A percentile compares a stretch with the other conserved stretches of the same genome.
Conservation (phyloP, 2,329 filamentous ascomycete species). For the Capronia americana region DNA sequence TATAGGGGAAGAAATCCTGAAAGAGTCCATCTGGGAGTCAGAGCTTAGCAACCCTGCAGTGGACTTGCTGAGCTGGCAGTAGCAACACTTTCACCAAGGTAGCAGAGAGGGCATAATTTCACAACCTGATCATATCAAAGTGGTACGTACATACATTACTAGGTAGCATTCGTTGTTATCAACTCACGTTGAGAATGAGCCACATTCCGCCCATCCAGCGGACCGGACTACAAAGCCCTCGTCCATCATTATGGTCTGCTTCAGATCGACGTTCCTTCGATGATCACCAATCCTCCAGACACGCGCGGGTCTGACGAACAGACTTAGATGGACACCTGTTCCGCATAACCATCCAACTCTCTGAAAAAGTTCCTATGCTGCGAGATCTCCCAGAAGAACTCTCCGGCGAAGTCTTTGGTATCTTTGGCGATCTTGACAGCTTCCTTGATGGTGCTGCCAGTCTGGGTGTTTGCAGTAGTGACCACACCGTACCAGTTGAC, state of each 20-base stretch:
- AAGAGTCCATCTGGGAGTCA: not conserved
- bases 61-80: not conserved
- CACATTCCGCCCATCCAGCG: not conserved
- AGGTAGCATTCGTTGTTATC: not conserved
- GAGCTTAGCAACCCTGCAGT: not conserved
- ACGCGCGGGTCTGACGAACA: not conserved
- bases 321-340: constrained; percentile 30
- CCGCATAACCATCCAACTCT: constrained; percentile 71
- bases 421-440: constrained; percentile 69
- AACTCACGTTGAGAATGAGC: not conserved
- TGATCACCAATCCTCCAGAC: too few species aligned
- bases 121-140: not conserved
- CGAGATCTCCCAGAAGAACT: constrained; percentile 72
- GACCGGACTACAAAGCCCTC: not conserved
- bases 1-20: not conserved
- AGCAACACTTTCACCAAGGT: not conserved
- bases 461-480: constrained; percentile 64
- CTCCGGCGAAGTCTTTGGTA: constrained; percentile 71
- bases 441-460: constrained; percentile 59
- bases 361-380: constrained; percentile 76
- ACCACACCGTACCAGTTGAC: constrained; percentile 79
- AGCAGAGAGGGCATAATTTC: not conserved
- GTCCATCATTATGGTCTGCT: not conserved
- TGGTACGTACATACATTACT: not conserved
- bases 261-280: not conserved